These are phyloP conservation scores for Vaccinium darrowii DNA, from an alignment of 148 eudicot genomes.

Conservation along the genomic window DNA sequence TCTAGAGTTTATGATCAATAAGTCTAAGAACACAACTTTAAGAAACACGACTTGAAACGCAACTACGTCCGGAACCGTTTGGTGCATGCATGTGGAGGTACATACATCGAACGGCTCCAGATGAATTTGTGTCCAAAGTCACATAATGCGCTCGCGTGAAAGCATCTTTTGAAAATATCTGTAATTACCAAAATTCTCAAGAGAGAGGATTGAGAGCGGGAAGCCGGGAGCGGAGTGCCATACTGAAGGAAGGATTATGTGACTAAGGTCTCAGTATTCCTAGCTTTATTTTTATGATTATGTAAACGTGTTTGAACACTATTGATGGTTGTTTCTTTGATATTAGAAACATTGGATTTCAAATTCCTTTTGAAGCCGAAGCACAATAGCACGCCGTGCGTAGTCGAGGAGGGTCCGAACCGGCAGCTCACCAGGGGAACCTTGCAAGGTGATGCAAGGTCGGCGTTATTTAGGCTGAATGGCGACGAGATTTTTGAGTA, in stretches of 20 bases:
- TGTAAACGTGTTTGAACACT: neutral
- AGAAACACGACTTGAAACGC: neutral
- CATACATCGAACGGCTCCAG: neutral
- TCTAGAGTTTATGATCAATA: neutral
- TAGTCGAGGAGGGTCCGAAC: slow-evolving; percentile 83
- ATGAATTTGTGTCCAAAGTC: neutral
- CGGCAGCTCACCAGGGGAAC: slow-evolving; percentile 70
- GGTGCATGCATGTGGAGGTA: neutral
- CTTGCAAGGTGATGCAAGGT: slow-evolving; percentile 72
- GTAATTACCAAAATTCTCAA: too few relatives aligned
- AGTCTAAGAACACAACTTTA: too few relatives aligned
- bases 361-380: slow-evolving; percentile 88
- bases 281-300: neutral
- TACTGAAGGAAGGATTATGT: too few relatives aligned
- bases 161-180: too few relatives aligned
- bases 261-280: neutral
- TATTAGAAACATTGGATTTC: slow-evolving; percentile 81
- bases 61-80: neutral
- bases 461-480: slow-evolving; percentile 67
- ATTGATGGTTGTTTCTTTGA: slow-evolving; percentile 11
- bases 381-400: slow-evolving; percentile 48
- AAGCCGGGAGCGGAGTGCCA: too few relatives aligned
- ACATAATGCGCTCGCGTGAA: too few relatives aligned
- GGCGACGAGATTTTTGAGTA: slow-evolving; percentile 63
- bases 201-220: too few relatives aligned